Evolutionary conservation across 257 asterid genomes (phyloP).

Genomic region (Plectranthus barbatus): DNA sequence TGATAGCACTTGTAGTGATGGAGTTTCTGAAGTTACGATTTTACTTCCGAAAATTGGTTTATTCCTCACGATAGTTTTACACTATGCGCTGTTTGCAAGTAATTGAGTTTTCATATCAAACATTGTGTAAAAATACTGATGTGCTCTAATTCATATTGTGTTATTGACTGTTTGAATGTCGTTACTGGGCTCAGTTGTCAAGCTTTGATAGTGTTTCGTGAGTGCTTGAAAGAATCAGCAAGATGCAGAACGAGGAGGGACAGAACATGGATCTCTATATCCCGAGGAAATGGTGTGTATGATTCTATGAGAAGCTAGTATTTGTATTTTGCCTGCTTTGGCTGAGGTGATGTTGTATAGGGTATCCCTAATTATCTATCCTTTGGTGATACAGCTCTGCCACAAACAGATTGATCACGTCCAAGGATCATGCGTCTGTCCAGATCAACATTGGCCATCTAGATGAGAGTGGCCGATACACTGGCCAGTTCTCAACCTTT

Average conservation of each 20-base stretch:
- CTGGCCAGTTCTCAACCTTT: constrained; percentile 56
- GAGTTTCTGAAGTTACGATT: neutral
- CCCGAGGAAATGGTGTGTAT: constrained; percentile 53
- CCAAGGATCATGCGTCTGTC: constrained; percentile 89
- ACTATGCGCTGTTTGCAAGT: neutral
- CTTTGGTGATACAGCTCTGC: constrained; percentile 52
- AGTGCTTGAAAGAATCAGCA: constrained; percentile 2
- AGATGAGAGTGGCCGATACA: constrained; percentile 66
- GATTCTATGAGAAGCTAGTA: neutral
- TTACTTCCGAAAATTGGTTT: neutral
- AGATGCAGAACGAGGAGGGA: constrained; percentile 73
- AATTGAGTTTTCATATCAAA: too few relatives aligned
- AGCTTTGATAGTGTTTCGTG: neutral
- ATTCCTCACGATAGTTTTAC: neutral
- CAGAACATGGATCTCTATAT: constrained; percentile 64
- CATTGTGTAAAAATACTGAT: neutral
- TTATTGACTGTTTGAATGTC: neutral
- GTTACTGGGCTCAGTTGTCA: neutral
- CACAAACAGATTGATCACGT: constrained; percentile 79
- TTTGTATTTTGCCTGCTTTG: too few relatives aligned
- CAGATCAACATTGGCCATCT: constrained; percentile 76
- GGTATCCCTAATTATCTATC: neutral
- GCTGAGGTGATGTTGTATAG: too few relatives aligned
- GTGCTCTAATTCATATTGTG: too few relatives aligned
- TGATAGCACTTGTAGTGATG: neutral